A percentile compares a stretch with the other conserved stretches of the same genome.
phyloP scores from a whole-genome alignment of 805 yeast species.

The Scheffersomyces amazonensis region DNA sequence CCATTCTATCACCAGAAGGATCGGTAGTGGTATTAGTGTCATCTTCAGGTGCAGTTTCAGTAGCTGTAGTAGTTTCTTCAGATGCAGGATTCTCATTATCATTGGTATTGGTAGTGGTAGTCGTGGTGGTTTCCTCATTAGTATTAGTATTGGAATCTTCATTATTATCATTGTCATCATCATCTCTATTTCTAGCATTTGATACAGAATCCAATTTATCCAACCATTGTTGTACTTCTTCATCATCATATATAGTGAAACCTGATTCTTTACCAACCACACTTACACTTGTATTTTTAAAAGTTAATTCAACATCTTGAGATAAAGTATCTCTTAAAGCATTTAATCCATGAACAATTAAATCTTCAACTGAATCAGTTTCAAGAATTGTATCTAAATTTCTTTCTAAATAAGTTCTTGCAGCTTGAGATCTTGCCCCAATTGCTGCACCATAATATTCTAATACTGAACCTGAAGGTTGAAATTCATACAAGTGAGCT shows the following conservation, averaged over 20 bases:
- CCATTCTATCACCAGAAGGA: constrained; percentile 34
- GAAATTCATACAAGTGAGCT: constrained; percentile 90
- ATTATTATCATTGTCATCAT: constrained; percentile 29
- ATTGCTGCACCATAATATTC: constrained; percentile 94
- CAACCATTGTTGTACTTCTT: constrained; percentile 79
- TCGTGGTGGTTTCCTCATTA: constrained; percentile 2
- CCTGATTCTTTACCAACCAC: constrained; percentile 81
- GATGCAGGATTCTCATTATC: constrained; percentile 16
- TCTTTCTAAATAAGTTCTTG: constrained; percentile 92
- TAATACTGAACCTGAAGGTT: constrained; percentile 90
- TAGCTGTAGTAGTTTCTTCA: constrained; percentile 8
- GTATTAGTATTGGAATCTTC: constrained; percentile 10
- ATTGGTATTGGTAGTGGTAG: too few species aligned
- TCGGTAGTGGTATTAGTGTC: constrained; percentile 5
- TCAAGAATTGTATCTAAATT: constrained; percentile 66
- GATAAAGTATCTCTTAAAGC: constrained; percentile 92
- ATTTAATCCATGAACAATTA: constrained; percentile 80
- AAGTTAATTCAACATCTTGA: constrained; percentile 88
- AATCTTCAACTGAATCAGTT: constrained; percentile 60
- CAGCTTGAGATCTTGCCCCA: constrained; percentile 99
- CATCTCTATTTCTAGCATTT: constrained; percentile 51
- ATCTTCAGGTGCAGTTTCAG: constrained; percentile 8
- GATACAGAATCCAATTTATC: constrained; percentile 67
- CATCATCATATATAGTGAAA: constrained; percentile 83
- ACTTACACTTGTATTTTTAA: constrained; percentile 84